phyloP scores from a whole-genome alignment of 1,139 yeast species.

The Candida sp. region DNA sequence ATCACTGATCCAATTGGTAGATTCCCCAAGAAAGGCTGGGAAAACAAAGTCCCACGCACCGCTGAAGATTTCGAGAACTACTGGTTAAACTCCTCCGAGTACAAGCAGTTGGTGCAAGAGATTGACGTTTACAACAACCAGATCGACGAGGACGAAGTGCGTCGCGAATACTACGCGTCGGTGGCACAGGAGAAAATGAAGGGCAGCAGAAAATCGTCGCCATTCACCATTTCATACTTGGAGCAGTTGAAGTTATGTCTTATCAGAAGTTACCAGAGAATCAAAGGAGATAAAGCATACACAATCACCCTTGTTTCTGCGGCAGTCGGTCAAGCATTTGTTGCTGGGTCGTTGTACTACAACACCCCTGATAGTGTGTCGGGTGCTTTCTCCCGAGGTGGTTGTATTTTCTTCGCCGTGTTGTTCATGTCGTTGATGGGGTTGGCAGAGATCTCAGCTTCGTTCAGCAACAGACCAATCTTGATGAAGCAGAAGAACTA shows the following conservation, averaged over 20 bases:
- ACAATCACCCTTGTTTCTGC: slow-evolving; percentile 51
- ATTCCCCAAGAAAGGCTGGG: slow-evolving; percentile 47
- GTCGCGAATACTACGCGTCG: slow-evolving; percentile 36
- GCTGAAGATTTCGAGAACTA: slow-evolving; percentile 59
- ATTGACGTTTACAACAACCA: slow-evolving; percentile 43
- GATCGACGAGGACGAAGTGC: slow-evolving; percentile 40
- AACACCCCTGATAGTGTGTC: slow-evolving; percentile 40
- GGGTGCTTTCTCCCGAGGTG: slow-evolving; percentile 66
- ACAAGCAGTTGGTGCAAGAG: slow-evolving; percentile 36
- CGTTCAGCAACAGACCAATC: slow-evolving; percentile 56
- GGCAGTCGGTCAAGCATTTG: slow-evolving; percentile 52
- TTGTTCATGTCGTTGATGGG: slow-evolving; percentile 60
- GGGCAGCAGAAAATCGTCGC: slow-evolving; percentile 44
- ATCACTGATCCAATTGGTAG: slow-evolving; percentile 63
- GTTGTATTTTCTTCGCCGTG: slow-evolving; percentile 55
- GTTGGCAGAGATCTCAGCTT: slow-evolving; percentile 53
- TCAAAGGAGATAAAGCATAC: slow-evolving; percentile 53
- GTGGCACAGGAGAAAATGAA: slow-evolving; percentile 45
- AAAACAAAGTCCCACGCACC: slow-evolving; percentile 56
- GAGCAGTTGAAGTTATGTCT: slow-evolving; percentile 53
- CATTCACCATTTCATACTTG: slow-evolving; percentile 47
- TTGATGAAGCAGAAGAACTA: slow-evolving; percentile 60
- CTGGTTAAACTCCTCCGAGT: slow-evolving; percentile 60
- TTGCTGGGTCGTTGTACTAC: slow-evolving; percentile 56
- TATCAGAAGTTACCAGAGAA: slow-evolving; percentile 53